Evolutionary conservation across 441 rosid genomes (phyloP), one percentile per base, ranked within the genome.

Genomic region (Brassica hybrid): DNA sequence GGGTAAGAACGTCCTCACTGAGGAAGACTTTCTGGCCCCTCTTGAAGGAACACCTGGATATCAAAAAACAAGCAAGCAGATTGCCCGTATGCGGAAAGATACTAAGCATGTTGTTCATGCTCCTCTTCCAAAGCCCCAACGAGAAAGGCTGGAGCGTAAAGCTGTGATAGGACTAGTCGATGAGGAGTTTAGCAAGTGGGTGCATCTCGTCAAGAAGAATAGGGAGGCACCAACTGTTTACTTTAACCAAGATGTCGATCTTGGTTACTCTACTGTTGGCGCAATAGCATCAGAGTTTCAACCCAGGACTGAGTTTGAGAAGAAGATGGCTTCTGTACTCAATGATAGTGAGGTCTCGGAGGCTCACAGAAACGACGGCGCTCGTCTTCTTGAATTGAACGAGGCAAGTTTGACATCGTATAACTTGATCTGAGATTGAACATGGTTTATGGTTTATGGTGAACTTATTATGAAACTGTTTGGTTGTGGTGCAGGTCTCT

Each of bases 251-350:
- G 91, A 90, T 75, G 85, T 78, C 79, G 85, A 89, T 77, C 52
- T 88, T 71, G 92, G 92, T 21, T 91, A 85, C 84, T 93, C 99
- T 38, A 93, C 98, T 11, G 88, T 93, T 36, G 99, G 99, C 11
- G 94, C 99, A 43, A 95, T 95, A 75, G 98, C 98, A 73, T 88
- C 97, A 73, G 89, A 87, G 62, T 93, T 95, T 86, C 88, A 93
- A 77, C 98, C 99, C 64, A 84, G 98, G 87, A 93, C 98, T 58
- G 92, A 88, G 50, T 90, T 95, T 85, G 99, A 95, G 92, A 93
- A 85, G 84, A 88, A 86, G 87, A 93, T 95, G 82, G 95, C 95
- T 52, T 87, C 90, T 66, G 79, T 95, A 69, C 89, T 92, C 59
- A 32, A 82, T 72, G 91, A 89, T 64, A 80, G 82, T 32, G 84